phyloP scores from a whole-genome alignment of 192 early-diverging fungal species.

The Kappamyces sp. region DNA sequence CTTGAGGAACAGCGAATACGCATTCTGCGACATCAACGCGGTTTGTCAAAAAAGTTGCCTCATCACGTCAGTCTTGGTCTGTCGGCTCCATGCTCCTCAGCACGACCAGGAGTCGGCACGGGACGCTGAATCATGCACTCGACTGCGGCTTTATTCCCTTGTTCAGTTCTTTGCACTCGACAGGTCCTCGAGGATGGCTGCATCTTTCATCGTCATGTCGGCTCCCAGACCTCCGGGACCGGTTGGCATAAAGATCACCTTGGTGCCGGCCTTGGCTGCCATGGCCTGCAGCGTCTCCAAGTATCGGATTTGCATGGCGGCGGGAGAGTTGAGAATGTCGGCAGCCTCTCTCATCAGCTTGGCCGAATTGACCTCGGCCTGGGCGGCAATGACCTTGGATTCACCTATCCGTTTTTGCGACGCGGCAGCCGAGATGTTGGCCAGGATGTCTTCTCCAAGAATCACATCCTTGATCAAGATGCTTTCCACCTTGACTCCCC shows the following conservation, averaged over 20 bases:
- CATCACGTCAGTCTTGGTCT: too few relatives aligned
- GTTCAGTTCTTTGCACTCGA: too few relatives aligned
- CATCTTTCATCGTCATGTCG: too few relatives aligned
- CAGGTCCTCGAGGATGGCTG: too few relatives aligned
- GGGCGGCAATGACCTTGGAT: constrained; percentile 83
- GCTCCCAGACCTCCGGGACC: too few relatives aligned
- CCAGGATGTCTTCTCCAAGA: constrained; percentile 70
- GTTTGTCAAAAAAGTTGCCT: too few relatives aligned
- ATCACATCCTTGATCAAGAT: constrained; percentile 84
- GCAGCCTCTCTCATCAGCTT: constrained; percentile 92
- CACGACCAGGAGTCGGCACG: too few relatives aligned
- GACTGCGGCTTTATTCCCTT: too few relatives aligned
- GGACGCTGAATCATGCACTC: too few relatives aligned
- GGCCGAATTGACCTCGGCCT: constrained; percentile 76
- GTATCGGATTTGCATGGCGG: constrained; percentile 78
- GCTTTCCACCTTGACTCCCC: constrained; percentile 67
- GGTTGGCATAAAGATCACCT: constrained; percentile 42
- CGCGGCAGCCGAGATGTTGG: constrained; percentile 78
- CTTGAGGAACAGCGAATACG: too few relatives aligned
- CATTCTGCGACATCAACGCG: too few relatives aligned
- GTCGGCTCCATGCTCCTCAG: too few relatives aligned
- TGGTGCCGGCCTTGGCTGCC: constrained; percentile 65
- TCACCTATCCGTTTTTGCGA: constrained; percentile 86
- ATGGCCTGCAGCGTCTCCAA: constrained; percentile 77
- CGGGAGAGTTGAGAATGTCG: constrained; percentile 80